phyloP scores from a whole-genome alignment of 2,329 filamentous ascomycete genomes.

The Dactylonectria estremocensis region DNA sequence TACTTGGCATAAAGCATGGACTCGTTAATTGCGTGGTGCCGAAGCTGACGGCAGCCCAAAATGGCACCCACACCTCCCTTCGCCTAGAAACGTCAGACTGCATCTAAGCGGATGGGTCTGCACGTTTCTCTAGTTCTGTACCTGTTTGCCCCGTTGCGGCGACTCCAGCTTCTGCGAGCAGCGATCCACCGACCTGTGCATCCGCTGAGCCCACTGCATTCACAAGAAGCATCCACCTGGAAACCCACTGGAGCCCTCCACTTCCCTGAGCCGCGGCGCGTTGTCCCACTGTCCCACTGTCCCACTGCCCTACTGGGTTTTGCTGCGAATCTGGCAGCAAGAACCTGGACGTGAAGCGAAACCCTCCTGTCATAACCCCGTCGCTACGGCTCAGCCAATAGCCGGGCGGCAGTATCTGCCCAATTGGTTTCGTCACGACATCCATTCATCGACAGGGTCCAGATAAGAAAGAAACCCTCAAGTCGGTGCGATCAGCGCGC shows the following conservation, averaged over 20 bases:
- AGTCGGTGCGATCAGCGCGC: background rate
- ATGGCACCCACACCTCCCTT: background rate
- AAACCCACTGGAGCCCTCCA: background rate
- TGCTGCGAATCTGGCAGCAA: no score
- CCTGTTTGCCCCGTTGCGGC: background rate
- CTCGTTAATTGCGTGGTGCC: background rate
- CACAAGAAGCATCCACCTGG: background rate
- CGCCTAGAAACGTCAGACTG: constrained; percentile 8
- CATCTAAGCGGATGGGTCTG: background rate
- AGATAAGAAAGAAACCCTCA: constrained; percentile 2
- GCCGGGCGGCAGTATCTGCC: background rate
- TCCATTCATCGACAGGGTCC: background rate
- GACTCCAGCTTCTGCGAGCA: constrained; percentile 7
- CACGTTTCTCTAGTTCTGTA: background rate
- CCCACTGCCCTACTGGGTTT: no score
- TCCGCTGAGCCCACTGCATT: constrained; percentile 1
- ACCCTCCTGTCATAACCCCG: background rate
- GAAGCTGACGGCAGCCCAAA: background rate
- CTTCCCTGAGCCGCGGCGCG: background rate
- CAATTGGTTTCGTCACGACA: background rate
- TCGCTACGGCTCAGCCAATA: constrained; percentile 3
- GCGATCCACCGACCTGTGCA: constrained; percentile 19
- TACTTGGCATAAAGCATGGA: background rate
- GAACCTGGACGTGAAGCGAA: background rate
- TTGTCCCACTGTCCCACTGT: background rate